A percentile compares a stretch with the other conserved stretches of the same genome.
phyloP scores from a whole-genome alignment of 768 basidiomycete species.

The button mushroom (Agaricus bisporus) region DNA sequence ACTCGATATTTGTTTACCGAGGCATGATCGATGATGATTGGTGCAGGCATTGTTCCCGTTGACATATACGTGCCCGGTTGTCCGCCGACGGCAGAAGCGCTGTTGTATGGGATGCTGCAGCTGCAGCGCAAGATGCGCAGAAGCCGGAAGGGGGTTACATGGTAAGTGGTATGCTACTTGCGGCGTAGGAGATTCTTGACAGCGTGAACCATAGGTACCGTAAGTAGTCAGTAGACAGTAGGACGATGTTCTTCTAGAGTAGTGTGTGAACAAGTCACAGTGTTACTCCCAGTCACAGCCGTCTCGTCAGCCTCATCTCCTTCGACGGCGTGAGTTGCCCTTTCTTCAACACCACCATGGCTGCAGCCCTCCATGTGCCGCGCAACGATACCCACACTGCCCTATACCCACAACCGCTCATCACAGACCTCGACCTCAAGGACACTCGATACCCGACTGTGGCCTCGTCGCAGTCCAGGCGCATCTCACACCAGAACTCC shows the following conservation, averaged over 20 bases:
- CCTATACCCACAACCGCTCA: constrained; percentile 47
- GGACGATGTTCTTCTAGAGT: no score
- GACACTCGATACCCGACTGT: constrained; percentile 53
- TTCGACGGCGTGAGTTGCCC: neutral
- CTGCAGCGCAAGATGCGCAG: constrained; percentile 94
- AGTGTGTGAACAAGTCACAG: neutral
- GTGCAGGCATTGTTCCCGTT: constrained; percentile 87
- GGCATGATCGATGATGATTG: constrained; percentile 11
- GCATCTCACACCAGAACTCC: neutral
- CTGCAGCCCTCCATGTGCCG: constrained; percentile 43
- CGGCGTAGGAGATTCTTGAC: neutral
- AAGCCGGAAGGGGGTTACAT: constrained; percentile 80
- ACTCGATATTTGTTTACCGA: neutral
- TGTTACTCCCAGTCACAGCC: constrained; percentile 5
- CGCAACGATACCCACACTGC: constrained; percentile 31
- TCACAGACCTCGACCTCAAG: constrained; percentile 56
- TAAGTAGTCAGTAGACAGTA: constrained; percentile 29
- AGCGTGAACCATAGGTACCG: constrained; percentile 39
- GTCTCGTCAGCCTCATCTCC: constrained; percentile 2
- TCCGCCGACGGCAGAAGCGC: constrained; percentile 92
- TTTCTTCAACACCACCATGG: constrained; percentile 27
- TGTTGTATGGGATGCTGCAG: constrained; percentile 95
- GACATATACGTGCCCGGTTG: constrained; percentile 98
- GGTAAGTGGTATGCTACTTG: constrained; percentile 41
- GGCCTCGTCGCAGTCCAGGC: constrained; percentile 23